phyloP scores from a whole-genome alignment of 169 alveolate species.

The Plasmodium sp. region DNA sequence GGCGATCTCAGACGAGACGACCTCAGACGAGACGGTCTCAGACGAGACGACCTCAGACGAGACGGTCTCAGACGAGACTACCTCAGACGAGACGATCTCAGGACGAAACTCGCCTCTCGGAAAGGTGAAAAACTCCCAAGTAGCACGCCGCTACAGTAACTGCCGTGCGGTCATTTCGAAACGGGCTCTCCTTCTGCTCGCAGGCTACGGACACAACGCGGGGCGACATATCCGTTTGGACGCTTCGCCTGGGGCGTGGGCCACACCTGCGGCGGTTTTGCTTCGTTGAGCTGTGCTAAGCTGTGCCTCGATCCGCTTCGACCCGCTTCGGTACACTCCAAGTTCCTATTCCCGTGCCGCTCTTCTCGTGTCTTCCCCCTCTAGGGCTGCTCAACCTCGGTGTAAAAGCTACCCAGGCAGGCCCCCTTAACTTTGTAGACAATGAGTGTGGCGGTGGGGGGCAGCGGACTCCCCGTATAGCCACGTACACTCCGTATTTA shows the following conservation, averaged over 20 bases:
- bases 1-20: background rate
- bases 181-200: background rate
- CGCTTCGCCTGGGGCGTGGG: too few relatives aligned
- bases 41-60: background rate
- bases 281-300: background rate
- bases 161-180: background rate
- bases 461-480: background rate
- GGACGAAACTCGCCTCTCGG: background rate
- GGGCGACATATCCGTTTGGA: background rate
- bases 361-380: background rate
- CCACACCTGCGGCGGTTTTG: background rate
- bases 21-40: too few relatives aligned
- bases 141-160: background rate
- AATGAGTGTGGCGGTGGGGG: background rate
- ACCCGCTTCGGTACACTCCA: background rate
- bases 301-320: background rate
- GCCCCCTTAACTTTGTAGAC: background rate
- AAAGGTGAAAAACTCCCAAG: background rate
- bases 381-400: background rate
- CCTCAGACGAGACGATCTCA: background rate
- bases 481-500: background rate
- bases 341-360: background rate
- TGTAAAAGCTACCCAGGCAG: background rate
- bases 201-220: background rate
- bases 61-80: background rate